phyloP scores from a whole-genome alignment of 306 rosid genomes.

The Mimosa pudica region DNA sequence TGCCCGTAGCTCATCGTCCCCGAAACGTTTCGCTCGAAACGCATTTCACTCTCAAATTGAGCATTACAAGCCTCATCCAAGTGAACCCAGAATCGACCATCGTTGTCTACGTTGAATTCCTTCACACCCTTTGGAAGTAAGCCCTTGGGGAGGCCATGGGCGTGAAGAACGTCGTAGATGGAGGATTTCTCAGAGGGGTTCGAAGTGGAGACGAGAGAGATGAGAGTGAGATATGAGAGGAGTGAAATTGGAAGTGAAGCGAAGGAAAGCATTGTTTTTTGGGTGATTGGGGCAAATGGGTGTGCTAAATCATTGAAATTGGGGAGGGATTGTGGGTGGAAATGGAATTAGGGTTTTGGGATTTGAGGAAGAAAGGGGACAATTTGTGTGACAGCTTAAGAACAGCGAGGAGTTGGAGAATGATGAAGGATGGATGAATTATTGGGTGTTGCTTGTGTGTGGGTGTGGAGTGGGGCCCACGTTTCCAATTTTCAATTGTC shows the following conservation, averaged over 20 bases:
- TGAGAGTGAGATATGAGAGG: slow-evolving; percentile 3
- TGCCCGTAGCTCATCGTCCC: slow-evolving; percentile 63
- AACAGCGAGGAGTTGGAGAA: slow-evolving; percentile 54
- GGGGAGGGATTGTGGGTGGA: neutral
- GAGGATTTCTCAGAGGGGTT: slow-evolving; percentile 37
- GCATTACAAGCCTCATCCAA: slow-evolving; percentile 88
- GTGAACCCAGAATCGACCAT: slow-evolving; percentile 58
- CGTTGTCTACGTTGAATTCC: slow-evolving; percentile 50
- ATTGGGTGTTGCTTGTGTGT: slow-evolving; percentile 42
- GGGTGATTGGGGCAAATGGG: neutral
- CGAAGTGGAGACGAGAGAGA: neutral
- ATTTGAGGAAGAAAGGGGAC: slow-evolving; percentile 24
- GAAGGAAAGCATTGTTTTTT: slow-evolving; percentile 36
- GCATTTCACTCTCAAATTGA: slow-evolving; percentile 76
- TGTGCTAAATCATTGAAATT: slow-evolving; percentile 12
- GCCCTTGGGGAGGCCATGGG: slow-evolving; percentile 81
- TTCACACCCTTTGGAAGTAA: slow-evolving; percentile 68
- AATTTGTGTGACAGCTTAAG: slow-evolving; percentile 55
- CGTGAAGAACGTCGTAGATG: slow-evolving; percentile 63
- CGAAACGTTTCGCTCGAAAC: slow-evolving; percentile 75
- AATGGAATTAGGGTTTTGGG: slow-evolving; percentile 24
- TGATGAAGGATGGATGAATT: slow-evolving; percentile 48
- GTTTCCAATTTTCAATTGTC: neutral
- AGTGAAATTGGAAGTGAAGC: neutral
- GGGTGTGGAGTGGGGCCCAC: slow-evolving; percentile 34